Base-by-base conservation (phyloP, 768 basidiomycete species). In the Obba rivulosa region DNA sequence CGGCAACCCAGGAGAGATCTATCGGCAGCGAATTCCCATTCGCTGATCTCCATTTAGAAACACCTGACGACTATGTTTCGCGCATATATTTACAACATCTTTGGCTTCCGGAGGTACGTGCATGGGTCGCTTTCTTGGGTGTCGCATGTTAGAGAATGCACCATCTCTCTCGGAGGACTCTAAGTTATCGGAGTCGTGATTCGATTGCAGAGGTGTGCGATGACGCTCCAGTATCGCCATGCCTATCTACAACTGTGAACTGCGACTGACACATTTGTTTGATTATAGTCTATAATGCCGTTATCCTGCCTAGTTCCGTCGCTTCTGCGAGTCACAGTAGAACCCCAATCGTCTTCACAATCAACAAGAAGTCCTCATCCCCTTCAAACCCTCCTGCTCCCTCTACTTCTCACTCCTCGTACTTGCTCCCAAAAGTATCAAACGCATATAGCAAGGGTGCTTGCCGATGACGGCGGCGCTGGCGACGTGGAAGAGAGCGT, bases 51-150 rank as follows among this genome's bases (percentile, higher is more conserved):
- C 53, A 43, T 64, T 39, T 53, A 68, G 36, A 81, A 55, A 68
- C 72, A 0, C 68, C 75, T 16, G 81, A 79, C 16, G 75, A 83
- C 52, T 81, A 75, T 57, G 73, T 83, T 20, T 71, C 69, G 2
- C 71, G 81, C n/a, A 80, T 72, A 3, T 89, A 88, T 62, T 75
- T 85, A 39, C 85, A 87, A 56, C 86, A 83, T 55, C 72, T 89
- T 7, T 89, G 86, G 85, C 73, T 88, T 37, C 86, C 87, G 40
- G 78, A 87, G 68, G 87, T 87, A 54, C 37, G 46, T 48, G 22
- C 7, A 31, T 31, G 7, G 13, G 28, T 13, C 13, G 13, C 7
- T 7, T 31, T 7, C 13, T 31, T 5, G 28, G 13, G 7, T 31
- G 28, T 31, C 7, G 13, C 28, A 13, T 31, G 28, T 31, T 13